Evolutionary conservation across 75 land plant genomes (phyloP).

Genomic region (Sequoia sempervirens): DNA sequence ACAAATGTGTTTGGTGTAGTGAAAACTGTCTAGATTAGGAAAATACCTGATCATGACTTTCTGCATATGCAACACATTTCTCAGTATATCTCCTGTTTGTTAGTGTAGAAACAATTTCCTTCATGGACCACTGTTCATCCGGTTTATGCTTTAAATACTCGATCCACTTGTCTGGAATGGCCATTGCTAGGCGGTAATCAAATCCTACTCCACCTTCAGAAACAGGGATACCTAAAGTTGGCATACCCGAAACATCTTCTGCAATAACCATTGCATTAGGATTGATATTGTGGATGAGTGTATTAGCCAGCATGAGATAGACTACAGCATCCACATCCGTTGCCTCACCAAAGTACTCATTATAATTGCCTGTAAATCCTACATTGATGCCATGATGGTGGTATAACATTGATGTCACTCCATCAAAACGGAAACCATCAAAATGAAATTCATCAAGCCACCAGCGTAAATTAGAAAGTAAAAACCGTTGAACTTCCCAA

Average conservation of each 20-base stretch:
- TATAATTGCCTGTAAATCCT: slow-evolving; percentile 80
- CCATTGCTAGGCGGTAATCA: slow-evolving; percentile 96
- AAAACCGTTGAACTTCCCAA: slow-evolving; percentile 96
- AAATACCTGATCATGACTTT: slow-evolving; percentile 96
- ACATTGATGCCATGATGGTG: slow-evolving; percentile 94
- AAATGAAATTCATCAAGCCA: slow-evolving; percentile 93
- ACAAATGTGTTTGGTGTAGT: background rate
- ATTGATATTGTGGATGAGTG: slow-evolving; percentile 65
- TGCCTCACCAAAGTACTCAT: slow-evolving; percentile 80
- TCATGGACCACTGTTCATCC: slow-evolving; percentile 91
- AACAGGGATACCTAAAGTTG: slow-evolving; percentile 81
- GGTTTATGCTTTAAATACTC: slow-evolving; percentile 22
- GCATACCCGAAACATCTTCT: slow-evolving; percentile 99
- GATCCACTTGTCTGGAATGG: slow-evolving; percentile 95
- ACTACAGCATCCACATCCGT: slow-evolving; percentile 93
- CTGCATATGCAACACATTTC: slow-evolving; percentile 92
- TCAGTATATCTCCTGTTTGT: slow-evolving; percentile 91
- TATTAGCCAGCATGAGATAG: slow-evolving; percentile 90
- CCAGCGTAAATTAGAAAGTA: slow-evolving; percentile 91
- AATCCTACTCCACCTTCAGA: slow-evolving; percentile 89
- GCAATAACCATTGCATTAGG: slow-evolving; percentile 91
- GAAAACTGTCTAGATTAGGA: slow-evolving; percentile 1
- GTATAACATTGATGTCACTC: slow-evolving; percentile 98
- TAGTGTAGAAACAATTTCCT: slow-evolving; percentile 61
- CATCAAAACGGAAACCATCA: slow-evolving; percentile 99